Evolutionary conservation across 2,329 filamentous ascomycete species (phyloP).

Genomic region (Colletotrichum salicis): DNA sequence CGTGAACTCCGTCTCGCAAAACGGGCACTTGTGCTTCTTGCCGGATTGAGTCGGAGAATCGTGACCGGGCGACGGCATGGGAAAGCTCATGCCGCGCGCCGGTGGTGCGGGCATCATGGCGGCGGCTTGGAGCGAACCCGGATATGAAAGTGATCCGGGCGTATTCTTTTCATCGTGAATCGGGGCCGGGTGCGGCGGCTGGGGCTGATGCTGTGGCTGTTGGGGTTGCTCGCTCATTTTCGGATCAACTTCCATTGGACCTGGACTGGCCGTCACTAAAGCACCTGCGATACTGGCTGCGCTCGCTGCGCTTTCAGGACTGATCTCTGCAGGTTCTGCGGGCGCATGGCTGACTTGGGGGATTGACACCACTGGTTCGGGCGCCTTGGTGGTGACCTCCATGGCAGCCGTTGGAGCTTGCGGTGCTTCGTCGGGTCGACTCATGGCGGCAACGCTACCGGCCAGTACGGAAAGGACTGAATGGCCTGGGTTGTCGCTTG

Average conservation of each 20-base stretch:
- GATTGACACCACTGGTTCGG: constrained; percentile 40
- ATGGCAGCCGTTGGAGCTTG: constrained; percentile 56
- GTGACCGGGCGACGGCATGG: constrained; percentile 59
- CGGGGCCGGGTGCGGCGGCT: constrained; percentile 51
- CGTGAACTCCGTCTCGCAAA: constrained; percentile 96
- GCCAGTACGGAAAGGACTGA: constrained; percentile 64
- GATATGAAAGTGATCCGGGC: constrained; percentile 65
- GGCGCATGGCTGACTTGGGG: constrained; percentile 46
- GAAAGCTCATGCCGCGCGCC: constrained; percentile 66
- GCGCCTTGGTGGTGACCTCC: constrained; percentile 51
- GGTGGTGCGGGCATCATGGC: constrained; percentile 56
- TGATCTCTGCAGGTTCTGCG: constrained; percentile 54
- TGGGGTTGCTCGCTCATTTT: constrained; percentile 46
- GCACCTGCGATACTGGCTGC: constrained; percentile 54
- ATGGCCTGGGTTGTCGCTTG: constrained; percentile 65
- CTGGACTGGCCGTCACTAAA: constrained; percentile 61
- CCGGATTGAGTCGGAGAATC: constrained; percentile 65
- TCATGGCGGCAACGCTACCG: constrained; percentile 64
- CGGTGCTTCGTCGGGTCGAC: constrained; percentile 65
- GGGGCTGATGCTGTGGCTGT: constrained; percentile 58
- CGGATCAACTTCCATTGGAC: constrained; percentile 65
- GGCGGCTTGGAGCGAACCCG: constrained; percentile 59
- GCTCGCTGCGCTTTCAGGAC: constrained; percentile 54
- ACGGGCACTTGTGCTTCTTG: constrained; percentile 96
- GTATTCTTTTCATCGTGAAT: constrained; percentile 62